Evolutionary conservation across 805 yeast genomes (phyloP).

Genomic region (Jamesozyma spencerorum): DNA sequence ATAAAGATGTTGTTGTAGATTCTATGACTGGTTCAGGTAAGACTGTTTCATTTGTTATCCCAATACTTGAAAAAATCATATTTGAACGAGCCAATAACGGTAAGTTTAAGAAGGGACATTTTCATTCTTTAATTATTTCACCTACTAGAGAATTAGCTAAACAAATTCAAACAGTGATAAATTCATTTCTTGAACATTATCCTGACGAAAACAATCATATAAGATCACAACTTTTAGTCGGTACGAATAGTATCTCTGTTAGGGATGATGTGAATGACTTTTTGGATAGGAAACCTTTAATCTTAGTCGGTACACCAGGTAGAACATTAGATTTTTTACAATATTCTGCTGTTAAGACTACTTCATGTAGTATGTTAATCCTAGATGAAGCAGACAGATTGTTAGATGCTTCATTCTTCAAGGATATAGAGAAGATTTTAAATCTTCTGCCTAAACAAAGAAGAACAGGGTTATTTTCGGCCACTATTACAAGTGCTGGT

Average conservation of each 20-base stretch:
- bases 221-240: constrained; percentile 50
- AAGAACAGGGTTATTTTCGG: constrained; percentile 88
- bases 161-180: constrained; percentile 63
- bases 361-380: constrained; percentile 61
- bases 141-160: constrained; percentile 59
- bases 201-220: constrained; percentile 40
- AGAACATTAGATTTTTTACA: constrained; percentile 66
- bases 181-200: constrained; percentile 45
- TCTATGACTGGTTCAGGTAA: constrained; percentile 99
- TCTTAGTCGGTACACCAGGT: constrained; percentile 89
- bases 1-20: constrained; percentile 93
- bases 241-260: constrained; percentile 43
- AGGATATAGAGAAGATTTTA: constrained; percentile 59
- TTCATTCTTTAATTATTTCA: constrained; percentile 63
- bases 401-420: constrained; percentile 65
- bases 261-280: constrained; percentile 65
- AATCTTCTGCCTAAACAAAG: constrained; percentile 76
- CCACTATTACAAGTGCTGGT: constrained; percentile 82
- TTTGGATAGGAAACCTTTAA: constrained; percentile 49
- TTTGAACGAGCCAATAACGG: constrained; percentile 27
- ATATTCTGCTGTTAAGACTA: constrained; percentile 47
- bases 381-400: constrained; percentile 91
- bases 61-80: constrained; percentile 60
- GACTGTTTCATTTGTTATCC: constrained; percentile 82
- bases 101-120: constrained; percentile 47